Base-by-base conservation (phyloP, 441 rosid genomes). In the Jatropha podagrica region DNA sequence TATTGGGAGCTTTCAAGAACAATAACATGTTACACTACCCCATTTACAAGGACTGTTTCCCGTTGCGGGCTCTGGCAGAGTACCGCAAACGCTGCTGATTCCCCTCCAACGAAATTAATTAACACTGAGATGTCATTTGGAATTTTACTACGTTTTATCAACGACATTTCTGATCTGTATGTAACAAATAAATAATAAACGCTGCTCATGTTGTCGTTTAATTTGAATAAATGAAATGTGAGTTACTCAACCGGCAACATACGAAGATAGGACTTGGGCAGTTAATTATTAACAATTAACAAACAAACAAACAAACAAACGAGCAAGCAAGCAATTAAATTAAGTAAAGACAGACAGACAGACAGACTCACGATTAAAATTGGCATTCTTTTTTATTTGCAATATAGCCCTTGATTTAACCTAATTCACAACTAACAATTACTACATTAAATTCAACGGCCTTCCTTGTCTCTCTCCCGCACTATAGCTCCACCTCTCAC, bases 1-100 rank as follows among this genome's bases (percentile, higher is more conserved):
- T 89, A 68, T 72, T 86, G 8, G 89, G 92, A 26, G 87, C 83
- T 5, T 90, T 85, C 79, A 79, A 74, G 82, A 90, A 78, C 64
- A 88, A 88, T 70, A 83, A 89, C 52, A 85, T 82, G 90, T 60
- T 88, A 26, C 89, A 88, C 65, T 90, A 81, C 48, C 84, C 89
- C 54, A 66, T 80, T 2, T 88, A 86, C 26, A 82, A 86, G 74
- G 86, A 85, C 60, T 85, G 84, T 20, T 88, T 78, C 77, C 93
- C 93, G 4, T 20, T 89, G 63, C 88, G 93, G 91, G 93, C 90
- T 60, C 85, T 89, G 1, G 91, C 88, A 2, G 90, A 88, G 55
- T 89, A 85, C 68, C 76, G 82, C 5, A 82, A 70, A 32, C 69
- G 69, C n/a, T 82, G 84, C 46, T 78, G 73, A 12, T 62, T 84